Evolutionary conservation across 768 basidiomycete species (phyloP).

Genomic region (Trametes gibbosa): DNA sequence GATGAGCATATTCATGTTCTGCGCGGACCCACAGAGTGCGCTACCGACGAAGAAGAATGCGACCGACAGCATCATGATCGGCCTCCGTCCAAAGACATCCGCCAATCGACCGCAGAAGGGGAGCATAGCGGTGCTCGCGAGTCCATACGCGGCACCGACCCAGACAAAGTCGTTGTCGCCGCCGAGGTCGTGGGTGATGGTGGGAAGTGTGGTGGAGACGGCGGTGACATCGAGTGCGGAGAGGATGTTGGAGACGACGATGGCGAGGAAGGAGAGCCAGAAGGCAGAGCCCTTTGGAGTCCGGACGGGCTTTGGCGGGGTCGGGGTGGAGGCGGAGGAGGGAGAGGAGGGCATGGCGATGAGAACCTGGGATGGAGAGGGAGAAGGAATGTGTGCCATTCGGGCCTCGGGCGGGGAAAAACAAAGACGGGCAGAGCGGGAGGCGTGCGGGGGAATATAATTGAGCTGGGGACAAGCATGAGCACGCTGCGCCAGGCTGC

Average conservation of each 20-base stretch:
- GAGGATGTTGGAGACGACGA: constrained; percentile 13
- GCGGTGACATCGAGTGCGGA: constrained; percentile 16
- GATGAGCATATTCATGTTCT: constrained; percentile 41
- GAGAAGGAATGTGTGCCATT: not conserved
- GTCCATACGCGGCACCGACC: constrained; percentile 34
- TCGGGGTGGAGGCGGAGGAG: not conserved
- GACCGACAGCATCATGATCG: constrained; percentile 31
- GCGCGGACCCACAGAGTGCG: constrained; percentile 38
- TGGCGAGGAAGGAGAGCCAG: constrained; percentile 9
- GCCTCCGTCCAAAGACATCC: constrained; percentile 33
- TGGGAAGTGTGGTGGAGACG: constrained; percentile 8
- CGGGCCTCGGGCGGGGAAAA: not conserved
- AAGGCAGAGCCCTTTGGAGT: constrained; percentile 1
- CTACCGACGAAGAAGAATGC: constrained; percentile 39
- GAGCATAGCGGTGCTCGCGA: constrained; percentile 35
- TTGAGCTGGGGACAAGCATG: not conserved
- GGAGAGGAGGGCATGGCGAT: not conserved
- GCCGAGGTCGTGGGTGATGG: constrained; percentile 8
- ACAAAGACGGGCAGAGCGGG: not conserved
- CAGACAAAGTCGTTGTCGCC: constrained; percentile 24
- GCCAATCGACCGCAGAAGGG: constrained; percentile 23
- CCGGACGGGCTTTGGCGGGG: not conserved
- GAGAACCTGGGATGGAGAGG: not conserved
- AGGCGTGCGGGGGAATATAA: not conserved
- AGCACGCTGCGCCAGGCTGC: not conserved